Evolutionary conservation across 139 green algal species (phyloP).

Genomic region (Chloropicon primus): DNA sequence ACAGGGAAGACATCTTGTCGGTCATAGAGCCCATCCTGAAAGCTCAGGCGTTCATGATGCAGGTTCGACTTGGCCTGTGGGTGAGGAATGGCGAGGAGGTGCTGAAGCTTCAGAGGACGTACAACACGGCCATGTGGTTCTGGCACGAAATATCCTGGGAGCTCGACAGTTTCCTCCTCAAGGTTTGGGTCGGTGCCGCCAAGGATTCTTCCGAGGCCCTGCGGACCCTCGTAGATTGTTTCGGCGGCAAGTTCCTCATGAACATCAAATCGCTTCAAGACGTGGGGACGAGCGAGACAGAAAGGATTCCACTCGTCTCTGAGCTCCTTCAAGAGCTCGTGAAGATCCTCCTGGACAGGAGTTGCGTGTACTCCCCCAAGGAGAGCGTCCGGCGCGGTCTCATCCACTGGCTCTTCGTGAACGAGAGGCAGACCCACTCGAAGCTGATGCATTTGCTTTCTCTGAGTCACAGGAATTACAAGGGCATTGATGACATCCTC

Average conservation of each 20-base stretch:
- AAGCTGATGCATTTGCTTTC: not conserved
- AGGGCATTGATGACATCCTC: conserved; percentile 1
- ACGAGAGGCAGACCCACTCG: not conserved
- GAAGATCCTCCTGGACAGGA: not conserved
- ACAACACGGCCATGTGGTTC: not conserved
- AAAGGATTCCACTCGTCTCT: not conserved
- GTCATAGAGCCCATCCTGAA: not conserved
- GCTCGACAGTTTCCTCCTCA: not conserved
- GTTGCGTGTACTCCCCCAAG: not conserved
- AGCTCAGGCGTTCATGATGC: not conserved
- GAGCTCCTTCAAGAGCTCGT: not conserved
- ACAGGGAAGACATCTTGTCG: not conserved
- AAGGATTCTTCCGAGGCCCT: not conserved
- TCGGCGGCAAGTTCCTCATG: not conserved
- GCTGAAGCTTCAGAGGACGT: not conserved
- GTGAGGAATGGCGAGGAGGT: conserved; percentile 11
- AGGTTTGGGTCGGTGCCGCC: not conserved
- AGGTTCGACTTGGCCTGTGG: conserved; percentile 1
- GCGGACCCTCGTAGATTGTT: not conserved
- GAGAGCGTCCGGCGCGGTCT: not conserved
- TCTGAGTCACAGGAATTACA: not conserved
- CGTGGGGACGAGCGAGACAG: not conserved
- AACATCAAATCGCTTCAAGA: not conserved
- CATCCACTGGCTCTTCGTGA: not conserved
- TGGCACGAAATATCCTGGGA: not conserved